phyloP scores from a whole-genome alignment of 2,329 filamentous ascomycete species.

The Fusarium xylarioides region DNA sequence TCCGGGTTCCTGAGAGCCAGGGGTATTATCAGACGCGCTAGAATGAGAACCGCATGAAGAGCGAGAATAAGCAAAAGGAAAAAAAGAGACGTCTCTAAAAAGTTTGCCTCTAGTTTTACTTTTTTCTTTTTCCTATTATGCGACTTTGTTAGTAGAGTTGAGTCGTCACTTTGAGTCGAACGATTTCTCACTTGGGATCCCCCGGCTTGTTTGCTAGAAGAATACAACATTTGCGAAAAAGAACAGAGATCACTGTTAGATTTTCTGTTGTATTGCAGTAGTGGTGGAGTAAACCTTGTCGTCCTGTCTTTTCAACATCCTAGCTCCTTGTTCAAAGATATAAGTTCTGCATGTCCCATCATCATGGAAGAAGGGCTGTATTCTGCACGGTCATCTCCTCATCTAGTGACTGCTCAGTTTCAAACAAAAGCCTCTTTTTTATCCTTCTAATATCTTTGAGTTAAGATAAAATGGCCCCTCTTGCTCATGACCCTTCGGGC shows the following conservation, averaged over 20 bases:
- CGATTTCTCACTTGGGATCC: slow-evolving; percentile 28
- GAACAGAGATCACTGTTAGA: neutral
- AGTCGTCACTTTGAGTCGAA: slow-evolving; percentile 42
- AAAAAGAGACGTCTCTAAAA: slow-evolving; percentile 1
- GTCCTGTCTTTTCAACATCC: slow-evolving; percentile 6
- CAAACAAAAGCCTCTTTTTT: neutral
- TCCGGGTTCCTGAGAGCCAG: slow-evolving; percentile 26
- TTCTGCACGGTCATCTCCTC: slow-evolving; percentile 12
- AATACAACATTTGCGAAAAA: neutral
- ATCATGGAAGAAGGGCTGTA: neutral
- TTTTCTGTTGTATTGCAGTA: slow-evolving; percentile 4
- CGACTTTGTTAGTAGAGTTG: slow-evolving; percentile 6
- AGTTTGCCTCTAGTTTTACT: slow-evolving; percentile 10
- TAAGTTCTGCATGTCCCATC: slow-evolving; percentile 27
- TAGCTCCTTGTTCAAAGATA: slow-evolving; percentile 14
- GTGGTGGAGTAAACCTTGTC: slow-evolving; percentile 12
- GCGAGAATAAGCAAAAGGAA: slow-evolving; percentile 1
- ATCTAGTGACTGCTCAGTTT: slow-evolving; percentile 12
- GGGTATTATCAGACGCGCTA: slow-evolving; percentile 19
- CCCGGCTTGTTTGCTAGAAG: slow-evolving; percentile 3
- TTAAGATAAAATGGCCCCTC: slow-evolving; percentile 58
- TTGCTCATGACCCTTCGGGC: slow-evolving; percentile 57
- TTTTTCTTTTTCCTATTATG: neutral
- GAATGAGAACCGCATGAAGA: slow-evolving; percentile 15
- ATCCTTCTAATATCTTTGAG: neutral